A percentile compares a stretch with the other conserved stretches of the same genome.
Evolutionary conservation across 805 yeast genomes (phyloP).

Genomic region (Wickerhamiella occidentalis): DNA sequence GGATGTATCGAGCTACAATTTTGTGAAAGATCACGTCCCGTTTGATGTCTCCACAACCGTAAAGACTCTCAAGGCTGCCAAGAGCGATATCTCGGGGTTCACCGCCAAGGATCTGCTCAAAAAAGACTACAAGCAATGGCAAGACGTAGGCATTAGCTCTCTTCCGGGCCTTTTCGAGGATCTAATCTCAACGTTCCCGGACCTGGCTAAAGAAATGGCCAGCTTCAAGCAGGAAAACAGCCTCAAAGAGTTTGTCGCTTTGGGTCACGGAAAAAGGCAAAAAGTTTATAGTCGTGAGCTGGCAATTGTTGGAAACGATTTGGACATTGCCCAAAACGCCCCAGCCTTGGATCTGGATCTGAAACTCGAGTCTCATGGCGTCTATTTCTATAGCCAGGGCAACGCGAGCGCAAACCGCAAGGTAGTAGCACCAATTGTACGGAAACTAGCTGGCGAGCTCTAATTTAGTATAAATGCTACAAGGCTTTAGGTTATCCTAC

Average conservation of each 20-base stretch:
- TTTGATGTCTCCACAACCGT: not conserved
- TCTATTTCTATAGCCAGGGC: constrained; percentile 35
- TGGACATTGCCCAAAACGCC: constrained; percentile 22
- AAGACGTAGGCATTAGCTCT: constrained; percentile 63
- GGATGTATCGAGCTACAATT: constrained; percentile 39
- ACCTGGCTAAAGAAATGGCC: constrained; percentile 24
- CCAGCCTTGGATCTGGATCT: constrained; percentile 15
- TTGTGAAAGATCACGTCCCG: constrained; percentile 29
- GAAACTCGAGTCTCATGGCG: constrained; percentile 11
- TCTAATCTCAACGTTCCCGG: constrained; percentile 29
- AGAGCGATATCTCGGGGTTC: constrained; percentile 53
- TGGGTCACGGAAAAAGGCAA: constrained; percentile 37
- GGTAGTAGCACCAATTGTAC: constrained; percentile 63
- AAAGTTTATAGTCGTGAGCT: constrained; percentile 34
- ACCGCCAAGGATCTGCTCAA: constrained; percentile 48
- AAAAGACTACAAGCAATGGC: constrained; percentile 77
- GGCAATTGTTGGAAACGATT: constrained; percentile 23
- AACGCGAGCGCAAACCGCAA: constrained; percentile 63
- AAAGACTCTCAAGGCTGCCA: constrained; percentile 35
- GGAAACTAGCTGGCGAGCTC: constrained; percentile 11
- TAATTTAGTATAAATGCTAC: not conserved
- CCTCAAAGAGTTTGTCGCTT: constrained; percentile 34
- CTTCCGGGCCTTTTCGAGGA: constrained; percentile 51
- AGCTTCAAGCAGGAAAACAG: constrained; percentile 26
- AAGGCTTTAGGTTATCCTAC: too few species aligned